phyloP scores from a whole-genome alignment of 768 basidiomycete species.

The Boletellus sp. region DNA sequence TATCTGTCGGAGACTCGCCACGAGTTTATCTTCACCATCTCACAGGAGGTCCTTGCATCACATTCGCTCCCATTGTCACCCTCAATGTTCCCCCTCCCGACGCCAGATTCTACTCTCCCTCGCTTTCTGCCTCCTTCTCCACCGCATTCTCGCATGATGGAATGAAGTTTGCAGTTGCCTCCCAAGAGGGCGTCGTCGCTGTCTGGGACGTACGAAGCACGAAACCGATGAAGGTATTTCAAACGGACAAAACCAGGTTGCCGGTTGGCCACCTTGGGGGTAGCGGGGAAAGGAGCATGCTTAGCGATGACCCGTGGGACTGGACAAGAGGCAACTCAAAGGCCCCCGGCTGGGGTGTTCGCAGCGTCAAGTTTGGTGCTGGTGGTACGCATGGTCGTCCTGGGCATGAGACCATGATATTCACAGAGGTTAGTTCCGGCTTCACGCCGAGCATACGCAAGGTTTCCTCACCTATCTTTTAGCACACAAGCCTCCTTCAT shows the following conservation, averaged over 20 bases:
- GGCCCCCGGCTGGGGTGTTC: conserved; percentile 79
- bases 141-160: conserved; percentile 77
- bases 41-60: conserved; percentile 55
- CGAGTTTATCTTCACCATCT: conserved; percentile 81
- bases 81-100: conserved; percentile 62
- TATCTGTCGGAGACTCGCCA: conserved; percentile 89
- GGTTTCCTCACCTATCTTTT: conserved; percentile 10
- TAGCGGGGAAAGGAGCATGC: conserved; percentile 46
- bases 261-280: conserved; percentile 31
- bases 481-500: conserved; percentile 83
- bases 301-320: conserved; percentile 65
- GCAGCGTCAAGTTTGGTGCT: conserved; percentile 82
- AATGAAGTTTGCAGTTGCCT: conserved; percentile 76
- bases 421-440: conserved; percentile 69
- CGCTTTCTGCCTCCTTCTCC: conserved; percentile 71
- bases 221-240: conserved; percentile 64
- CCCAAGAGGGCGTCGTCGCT: conserved; percentile 75
- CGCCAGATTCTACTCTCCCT: conserved; percentile 36
- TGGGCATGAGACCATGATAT: conserved; percentile 77
- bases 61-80: conserved; percentile 65
- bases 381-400: conserved; percentile 44
- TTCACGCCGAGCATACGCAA: not conserved
- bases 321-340: conserved; percentile 55
- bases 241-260: conserved; percentile 44
- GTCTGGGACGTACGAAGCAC: conserved; percentile 82